Base-by-base conservation (phyloP, 2,329 filamentous ascomycete species). In the Neofusicoccum kwambonambiense region DNA sequence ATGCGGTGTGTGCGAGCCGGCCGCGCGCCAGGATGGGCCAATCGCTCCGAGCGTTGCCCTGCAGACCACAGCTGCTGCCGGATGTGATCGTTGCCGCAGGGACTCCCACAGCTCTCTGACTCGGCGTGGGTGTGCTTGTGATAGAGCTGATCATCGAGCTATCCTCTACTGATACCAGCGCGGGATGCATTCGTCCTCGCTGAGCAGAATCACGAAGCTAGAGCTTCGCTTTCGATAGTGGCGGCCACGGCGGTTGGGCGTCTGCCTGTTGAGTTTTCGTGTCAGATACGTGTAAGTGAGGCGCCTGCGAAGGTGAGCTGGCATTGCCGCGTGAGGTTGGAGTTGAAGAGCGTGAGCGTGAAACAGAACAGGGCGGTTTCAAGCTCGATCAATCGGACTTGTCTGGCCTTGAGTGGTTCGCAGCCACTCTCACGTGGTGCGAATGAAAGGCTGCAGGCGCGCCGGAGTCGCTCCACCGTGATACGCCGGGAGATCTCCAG, bases 1-100 rank as follows among this genome's bases (percentile, higher is more conserved):
- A 47, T 64, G 61, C 61, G 50, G 61, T 64, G 61, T 64, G 61
- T 60, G 56, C 56, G 56, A 44, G 50, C 50, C 50, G 50, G 50
- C 39, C 54, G 54, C 54, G 19, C 56, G 42, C 41, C 37, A 57
- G 37, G 52, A 57, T 44, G 37, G 12, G 52, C 52, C 35, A 39
- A 19, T n/a, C 51, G 42, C 37, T 27, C 52, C 56, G 56, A 47
- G 41, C 56, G 27, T 60, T 60, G 37, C 56, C 56, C 56, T 47
- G 56, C 42, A 27, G 12, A 42, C 15, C 19, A 60, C 56, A 47
- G 35, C 56, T 37, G 35, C 19, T 44, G 22, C 54, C 27, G 54
- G 17, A 44, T 58, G 11, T 47, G 41, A 58, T 35, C 22, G 56
- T 34, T 47, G 56, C 27, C 47, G 56, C 56, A 60, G 56, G 42